Percentiles rank a stretch among this genome's conserved stretches.
These are phyloP conservation scores for Dactylonectria macrodidyma DNA, from an alignment of 2,329 filamentous ascomycete species.

Conservation along the genomic window DNA sequence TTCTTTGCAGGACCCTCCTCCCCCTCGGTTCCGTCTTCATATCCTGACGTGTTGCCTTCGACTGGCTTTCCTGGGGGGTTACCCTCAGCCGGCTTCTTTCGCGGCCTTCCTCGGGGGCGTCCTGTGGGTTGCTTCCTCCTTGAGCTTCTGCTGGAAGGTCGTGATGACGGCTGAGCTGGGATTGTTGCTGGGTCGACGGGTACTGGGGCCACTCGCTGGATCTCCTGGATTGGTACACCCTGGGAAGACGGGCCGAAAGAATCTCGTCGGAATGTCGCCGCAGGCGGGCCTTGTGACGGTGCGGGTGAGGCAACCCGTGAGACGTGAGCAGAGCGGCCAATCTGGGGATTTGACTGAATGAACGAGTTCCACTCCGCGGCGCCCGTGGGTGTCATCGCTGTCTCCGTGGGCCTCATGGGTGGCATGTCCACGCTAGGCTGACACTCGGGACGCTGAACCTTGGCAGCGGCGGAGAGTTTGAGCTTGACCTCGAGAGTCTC, in stretches of 20 bases:
- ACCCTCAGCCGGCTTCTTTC: conserved; percentile 70
- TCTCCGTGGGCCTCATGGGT: conserved; percentile 47
- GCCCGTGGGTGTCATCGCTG: conserved; percentile 69
- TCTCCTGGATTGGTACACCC: conserved; percentile 46
- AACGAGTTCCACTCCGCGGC: conserved; percentile 85
- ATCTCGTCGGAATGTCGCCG: conserved; percentile 41
- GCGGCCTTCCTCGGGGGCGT: conserved; percentile 69
- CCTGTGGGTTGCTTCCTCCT: conserved; percentile 64
- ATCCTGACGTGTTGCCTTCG: conserved; percentile 80
- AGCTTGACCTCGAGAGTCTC: conserved; percentile 96
- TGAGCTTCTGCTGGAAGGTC: conserved; percentile 74
- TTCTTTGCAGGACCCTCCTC: conserved; percentile 74
- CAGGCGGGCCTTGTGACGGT: conserved; percentile 51
- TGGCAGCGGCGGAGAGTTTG: conserved; percentile 84
- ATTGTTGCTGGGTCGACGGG: conserved; percentile 47
- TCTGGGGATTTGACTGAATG: conserved; percentile 77
- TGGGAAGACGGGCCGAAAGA: conserved; percentile 46
- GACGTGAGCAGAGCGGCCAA: conserved; percentile 55
- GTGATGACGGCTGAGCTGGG: conserved; percentile 58
- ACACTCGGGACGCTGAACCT: conserved; percentile 57
- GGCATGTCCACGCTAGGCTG: conserved; percentile 46
- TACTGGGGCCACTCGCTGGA: conserved; percentile 54
- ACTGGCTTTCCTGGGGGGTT: conserved; percentile 62
- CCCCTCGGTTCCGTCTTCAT: conserved; percentile 77
- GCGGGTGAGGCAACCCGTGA: conserved; percentile 56